These are phyloP conservation scores for Colletotrichum sp. DNA, from an alignment of 2,329 filamentous ascomycete genomes.

Conservation along the genomic window DNA sequence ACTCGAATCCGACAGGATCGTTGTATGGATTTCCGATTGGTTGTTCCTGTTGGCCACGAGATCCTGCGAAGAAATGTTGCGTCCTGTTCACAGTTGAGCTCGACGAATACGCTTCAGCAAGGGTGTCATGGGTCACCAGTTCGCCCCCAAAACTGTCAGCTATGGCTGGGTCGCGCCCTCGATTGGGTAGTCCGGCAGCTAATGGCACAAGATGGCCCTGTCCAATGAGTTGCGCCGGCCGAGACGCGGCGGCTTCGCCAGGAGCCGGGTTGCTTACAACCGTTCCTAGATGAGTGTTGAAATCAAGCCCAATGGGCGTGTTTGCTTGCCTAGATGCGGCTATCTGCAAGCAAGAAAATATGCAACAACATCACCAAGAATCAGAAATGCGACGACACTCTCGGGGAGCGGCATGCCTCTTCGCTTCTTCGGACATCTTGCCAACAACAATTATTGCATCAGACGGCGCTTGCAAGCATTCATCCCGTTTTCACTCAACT, in stretches of 20 bases:
- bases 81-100: background rate
- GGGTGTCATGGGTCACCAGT: background rate
- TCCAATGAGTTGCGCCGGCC: background rate
- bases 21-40: background rate
- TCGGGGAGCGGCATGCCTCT: background rate
- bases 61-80: background rate
- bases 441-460: background rate
- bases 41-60: background rate
- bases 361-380: background rate
- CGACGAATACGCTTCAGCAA: background rate
- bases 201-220: background rate
- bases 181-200: background rate
- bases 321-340: background rate
- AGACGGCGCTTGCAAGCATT: background rate
- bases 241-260: background rate
- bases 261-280: background rate
- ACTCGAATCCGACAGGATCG: background rate
- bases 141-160: background rate
- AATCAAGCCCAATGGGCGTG: background rate
- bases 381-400: background rate
- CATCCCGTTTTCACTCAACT: background rate
- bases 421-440: background rate
- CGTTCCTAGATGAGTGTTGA: background rate
- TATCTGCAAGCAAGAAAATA: background rate
- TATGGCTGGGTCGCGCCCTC: background rate